These are phyloP conservation scores for Lophiostoma macrostomum DNA, from an alignment of 495 filamentous ascomycete genomes.

Conservation along the genomic window DNA sequence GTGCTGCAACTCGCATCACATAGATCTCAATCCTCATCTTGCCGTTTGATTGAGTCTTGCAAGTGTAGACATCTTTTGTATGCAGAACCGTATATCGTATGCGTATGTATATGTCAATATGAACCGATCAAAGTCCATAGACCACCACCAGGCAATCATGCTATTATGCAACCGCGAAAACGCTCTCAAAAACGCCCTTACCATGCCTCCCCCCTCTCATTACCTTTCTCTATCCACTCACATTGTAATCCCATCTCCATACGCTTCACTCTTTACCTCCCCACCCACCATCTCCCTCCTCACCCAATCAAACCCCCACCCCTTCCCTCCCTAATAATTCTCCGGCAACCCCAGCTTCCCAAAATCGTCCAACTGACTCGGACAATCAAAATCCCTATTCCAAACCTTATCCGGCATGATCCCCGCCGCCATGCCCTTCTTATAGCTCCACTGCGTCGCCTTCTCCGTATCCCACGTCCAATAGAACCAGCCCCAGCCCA, in stretches of 20 bases:
- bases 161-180: no score
- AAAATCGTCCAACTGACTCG: slow-evolving; percentile 66
- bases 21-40: no score
- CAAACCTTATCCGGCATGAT: slow-evolving; percentile 80
- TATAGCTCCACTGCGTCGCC: slow-evolving; percentile 92
- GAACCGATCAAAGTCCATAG: no score
- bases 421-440: slow-evolving; percentile 75
- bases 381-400: slow-evolving; percentile 72
- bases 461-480: slow-evolving; percentile 88
- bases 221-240: neutral
- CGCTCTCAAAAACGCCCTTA: no score
- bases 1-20: no score
- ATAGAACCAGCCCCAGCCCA: slow-evolving; percentile 95
- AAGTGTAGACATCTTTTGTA: no score
- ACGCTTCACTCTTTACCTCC: neutral
- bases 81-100: no score
- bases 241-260: neutral
- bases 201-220: no score
- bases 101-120: no score
- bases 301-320: neutral
- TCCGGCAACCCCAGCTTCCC: slow-evolving; percentile 58
- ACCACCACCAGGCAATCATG: no score
- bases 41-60: no score
- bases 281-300: neutral
- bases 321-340: slow-evolving; percentile 53